A percentile compares a stretch with the other conserved stretches of the same genome.
These are phyloP conservation scores for bread wheat (Triticum aestivum) DNA, from an alignment of 176 grass and related monocot species.

Conservation along the genomic window IWGSC_CS_RefSeq_v2.1 NC_057801.1:360618852-360619351, in stretches of 20 bases:
- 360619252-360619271: too few relatives aligned
- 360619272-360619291: too few relatives aligned
- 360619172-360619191: too few relatives aligned
- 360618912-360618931: conserved; percentile 96
- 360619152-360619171: conserved; percentile 1
- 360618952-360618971: conserved; percentile 86
- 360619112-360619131: background rate
- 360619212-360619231: too few relatives aligned
- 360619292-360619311: too few relatives aligned
- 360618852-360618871: conserved; percentile 20
- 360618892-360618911: conserved; percentile 87
- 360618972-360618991: conserved; percentile 64
- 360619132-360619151: background rate
- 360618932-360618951: conserved; percentile 77
- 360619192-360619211: too few relatives aligned
- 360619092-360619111: background rate
- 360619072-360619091: background rate
- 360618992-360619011: conserved; percentile 55
- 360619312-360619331: too few relatives aligned
- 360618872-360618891: conserved; percentile 65
- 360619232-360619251: too few relatives aligned
- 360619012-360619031: conserved; percentile 44
- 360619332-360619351: too few relatives aligned
- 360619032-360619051: background rate
- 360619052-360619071: background rate